Evolutionary conservation across 1,284 basidiomycete species (phyloP), one percentile per base, ranked within the genome.

Genomic region (Melampsora americana): DNA sequence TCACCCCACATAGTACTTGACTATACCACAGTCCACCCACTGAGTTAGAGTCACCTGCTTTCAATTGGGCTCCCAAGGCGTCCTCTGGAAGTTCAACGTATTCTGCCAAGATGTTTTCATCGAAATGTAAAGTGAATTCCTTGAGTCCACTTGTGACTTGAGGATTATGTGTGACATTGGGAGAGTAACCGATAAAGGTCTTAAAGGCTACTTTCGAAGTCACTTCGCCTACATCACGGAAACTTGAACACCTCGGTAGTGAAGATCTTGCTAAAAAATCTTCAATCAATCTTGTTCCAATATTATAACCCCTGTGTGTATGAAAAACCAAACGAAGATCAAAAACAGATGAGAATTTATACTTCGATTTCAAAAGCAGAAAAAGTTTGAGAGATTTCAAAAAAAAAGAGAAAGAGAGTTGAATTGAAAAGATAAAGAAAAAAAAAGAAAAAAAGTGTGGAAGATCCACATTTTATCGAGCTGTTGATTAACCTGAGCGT

Each of bases 61-160:
- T 71, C 59, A 64, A 5, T 12, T 69, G 61, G 12, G 53, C 48
- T 23, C 91, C 65, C 16, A 93, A 85, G 5, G 89, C 95, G 80
- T 97, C 95, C 70, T 93, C 90, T 0, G 96, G 96, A 60, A 99
- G 86, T 82, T 99, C 96, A 48, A 97, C 95, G 82, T 99, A 99
- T 80, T 99, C 96, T 9, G 94, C 90, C 69, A 99, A 83, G 0
- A 96, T 96, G 82, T 99, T 99, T 82, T 99, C 96, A 74, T 98
- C 94, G 18, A 99, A 85, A 0, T 89, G 90, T 72, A 99, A 85
- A 12, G 89, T 89, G 82, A 99, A 98, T 65, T 87, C 86, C 11
- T 78, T 78, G 68, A 79, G 77, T 6, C 66, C 73, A 61, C 69
- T 76, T 3, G 78, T 78, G 11, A 73, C 71, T 71, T 74, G 85